Conservation (phyloP, 2,329 filamentous ascomycete genomes). For the Penicillium brevicompactum region DNA sequence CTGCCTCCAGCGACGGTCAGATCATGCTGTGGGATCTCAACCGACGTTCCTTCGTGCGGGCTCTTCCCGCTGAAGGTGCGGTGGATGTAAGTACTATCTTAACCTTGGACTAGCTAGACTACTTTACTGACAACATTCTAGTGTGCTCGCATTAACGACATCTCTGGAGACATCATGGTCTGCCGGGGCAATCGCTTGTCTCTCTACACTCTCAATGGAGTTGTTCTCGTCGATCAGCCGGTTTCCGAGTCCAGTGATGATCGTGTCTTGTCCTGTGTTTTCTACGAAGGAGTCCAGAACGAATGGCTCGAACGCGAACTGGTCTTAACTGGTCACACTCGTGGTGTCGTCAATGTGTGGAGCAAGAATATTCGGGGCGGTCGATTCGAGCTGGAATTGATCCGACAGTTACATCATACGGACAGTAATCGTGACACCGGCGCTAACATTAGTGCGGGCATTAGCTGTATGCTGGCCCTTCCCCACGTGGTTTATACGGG, state of each 20-base stretch:
- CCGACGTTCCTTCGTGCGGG: conserved; percentile 79
- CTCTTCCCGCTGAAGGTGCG: conserved; percentile 61
- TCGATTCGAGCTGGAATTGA: conserved; percentile 73
- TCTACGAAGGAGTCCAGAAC: conserved; percentile 87
- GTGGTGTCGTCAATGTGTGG: conserved; percentile 79
- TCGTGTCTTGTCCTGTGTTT: conserved; percentile 77
- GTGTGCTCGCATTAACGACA: conserved; percentile 84
- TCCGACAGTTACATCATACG: conserved; percentile 79
- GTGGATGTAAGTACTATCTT: conserved; percentile 41
- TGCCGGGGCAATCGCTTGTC: conserved; percentile 74
- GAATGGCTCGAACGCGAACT: conserved; percentile 89
- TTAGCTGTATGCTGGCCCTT: conserved; percentile 85
- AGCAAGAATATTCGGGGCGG: conserved; percentile 60
- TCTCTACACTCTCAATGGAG: conserved; percentile 86
- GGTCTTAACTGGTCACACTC: conserved; percentile 83
- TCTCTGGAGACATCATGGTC: conserved; percentile 85
- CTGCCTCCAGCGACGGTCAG: conserved; percentile 77
- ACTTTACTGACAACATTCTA: conserved; percentile 49
- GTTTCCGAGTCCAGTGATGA: conserved; percentile 75
- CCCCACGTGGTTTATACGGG: conserved; percentile 86
- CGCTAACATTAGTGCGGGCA: conserved; percentile 61
- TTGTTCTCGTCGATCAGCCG: conserved; percentile 77
- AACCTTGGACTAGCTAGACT: not conserved
- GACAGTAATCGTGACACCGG: conserved; percentile 67
- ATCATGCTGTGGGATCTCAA: conserved; percentile 95